A percentile compares a stretch with the other conserved stretches of the same genome.
Conservation (phyloP, 148 eudicot genomes). For the Amaranthus cruentus region DNA sequence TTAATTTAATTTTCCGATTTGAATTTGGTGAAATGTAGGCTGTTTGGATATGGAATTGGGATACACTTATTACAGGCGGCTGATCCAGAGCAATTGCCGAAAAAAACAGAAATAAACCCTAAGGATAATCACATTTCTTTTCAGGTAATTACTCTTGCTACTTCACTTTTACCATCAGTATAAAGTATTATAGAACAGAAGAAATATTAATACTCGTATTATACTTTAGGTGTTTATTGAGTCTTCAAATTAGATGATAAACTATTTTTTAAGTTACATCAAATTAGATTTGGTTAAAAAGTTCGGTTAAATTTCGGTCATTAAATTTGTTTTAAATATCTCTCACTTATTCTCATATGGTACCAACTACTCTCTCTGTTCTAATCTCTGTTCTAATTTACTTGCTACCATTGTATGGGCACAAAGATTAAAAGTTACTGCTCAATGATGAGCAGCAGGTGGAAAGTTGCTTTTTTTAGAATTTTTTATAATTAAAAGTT, state of each 20-base stretch:
- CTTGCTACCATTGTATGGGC: too few relatives aligned
- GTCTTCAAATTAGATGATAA: neutral
- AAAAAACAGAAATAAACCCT: conserved; percentile 69
- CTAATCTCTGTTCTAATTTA: too few relatives aligned
- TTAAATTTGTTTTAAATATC: too few relatives aligned
- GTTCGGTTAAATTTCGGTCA: too few relatives aligned
- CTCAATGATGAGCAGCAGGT: too few relatives aligned
- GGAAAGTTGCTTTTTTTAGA: too few relatives aligned
- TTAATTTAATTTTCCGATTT: neutral
- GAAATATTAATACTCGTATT: too few relatives aligned
- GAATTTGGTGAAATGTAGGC: conserved; percentile 34
- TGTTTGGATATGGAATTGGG: conserved; percentile 74
- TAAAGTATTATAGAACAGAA: neutral
- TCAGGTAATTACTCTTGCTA: conserved; percentile 44
- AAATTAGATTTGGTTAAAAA: too few relatives aligned
- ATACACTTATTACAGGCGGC: conserved; percentile 73
- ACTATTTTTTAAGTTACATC: neutral
- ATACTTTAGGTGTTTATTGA: neutral
- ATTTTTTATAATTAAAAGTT: too few relatives aligned
- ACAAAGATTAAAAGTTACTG: too few relatives aligned
- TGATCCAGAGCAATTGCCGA: conserved; percentile 53
- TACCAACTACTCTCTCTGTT: too few relatives aligned
- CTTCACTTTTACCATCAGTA: neutral
- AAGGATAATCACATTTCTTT: conserved; percentile 88
- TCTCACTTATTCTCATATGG: too few relatives aligned